Evolutionary conservation across 495 filamentous ascomycete genomes (phyloP), one percentile per base, ranked within the genome.

Genomic region (Xylaria nigripes): DNA sequence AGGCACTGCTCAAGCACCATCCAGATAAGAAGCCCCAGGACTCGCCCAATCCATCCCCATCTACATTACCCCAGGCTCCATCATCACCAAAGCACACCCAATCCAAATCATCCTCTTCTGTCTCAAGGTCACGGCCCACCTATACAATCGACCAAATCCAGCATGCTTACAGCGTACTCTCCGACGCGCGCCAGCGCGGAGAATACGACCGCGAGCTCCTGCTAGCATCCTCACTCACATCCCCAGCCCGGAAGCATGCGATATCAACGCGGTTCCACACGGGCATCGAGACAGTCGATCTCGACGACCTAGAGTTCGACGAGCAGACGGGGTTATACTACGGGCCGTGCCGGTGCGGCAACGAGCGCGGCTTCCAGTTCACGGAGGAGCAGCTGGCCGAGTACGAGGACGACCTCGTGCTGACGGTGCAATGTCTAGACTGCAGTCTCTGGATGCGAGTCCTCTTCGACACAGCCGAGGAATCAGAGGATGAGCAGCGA

Each of bases 381-480:
- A 77, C 72, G 1, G 89, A 94, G 64, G 60, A 63, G 5, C 85
- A 94, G 61, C 68, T 96, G 30, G 86, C 88, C 61, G 79, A 79
- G 60, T 79, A 81, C 56, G 72, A 63, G 45, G 70, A 84, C 36
- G 70, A 77, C 58, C 81, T 86, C 0, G 87, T 91, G 72, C 66
- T 93, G 55, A 76, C 85, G 55, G 80, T 90, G 25, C 87, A 85
- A 18, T 95, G 89, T 67, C 74, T 75, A 16, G 87, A 89, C 45
- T 95, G 89, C 63, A 92, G 87, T 72, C 74, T 94, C 48, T 92
- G 83, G 83, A 67, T 91, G 64, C 83, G 82, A 62, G 81, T 94
- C 27, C 70, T 81, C 40, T 91, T 89, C 77, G 81, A 77, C 22
- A 76, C 81, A 13, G 72, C 85, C 24, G 79, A 81, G 19, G 77